Evolutionary conservation across 2,329 filamentous ascomycete species (phyloP).

Genomic region (Davidsoniella eucalypti): DNA sequence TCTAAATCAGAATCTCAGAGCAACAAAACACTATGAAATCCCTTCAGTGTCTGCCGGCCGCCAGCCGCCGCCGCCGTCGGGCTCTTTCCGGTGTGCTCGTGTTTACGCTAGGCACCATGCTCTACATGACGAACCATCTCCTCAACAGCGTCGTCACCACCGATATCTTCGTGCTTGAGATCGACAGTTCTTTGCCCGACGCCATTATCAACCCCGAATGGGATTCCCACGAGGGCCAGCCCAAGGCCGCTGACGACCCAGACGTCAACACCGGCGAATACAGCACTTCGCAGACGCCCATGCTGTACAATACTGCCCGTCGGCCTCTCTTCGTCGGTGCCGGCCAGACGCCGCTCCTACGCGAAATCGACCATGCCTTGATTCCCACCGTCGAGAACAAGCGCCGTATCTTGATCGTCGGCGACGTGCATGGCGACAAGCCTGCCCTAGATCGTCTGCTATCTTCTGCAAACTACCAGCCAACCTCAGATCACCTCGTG

Average conservation of each 20-base stretch:
- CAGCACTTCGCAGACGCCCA: constrained; percentile 15
- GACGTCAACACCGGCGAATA: constrained; percentile 2
- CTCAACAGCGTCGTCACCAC: constrained; percentile 6
- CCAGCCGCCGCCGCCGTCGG: constrained; percentile 10
- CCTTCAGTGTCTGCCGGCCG: constrained; percentile 1
- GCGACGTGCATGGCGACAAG: constrained; percentile 85
- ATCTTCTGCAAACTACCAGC: constrained; percentile 45
- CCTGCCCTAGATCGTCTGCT: constrained; percentile 50
- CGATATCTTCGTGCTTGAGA: constrained; percentile 7
- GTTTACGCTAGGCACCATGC: constrained; percentile 8
- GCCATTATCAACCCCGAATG: background rate
- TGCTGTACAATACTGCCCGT: constrained; percentile 25
- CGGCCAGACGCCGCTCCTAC: constrained; percentile 17
- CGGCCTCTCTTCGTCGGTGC: constrained; percentile 23
- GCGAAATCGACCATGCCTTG: constrained; percentile 18
- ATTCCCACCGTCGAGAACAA: constrained; percentile 22
- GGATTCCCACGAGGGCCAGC: background rate
- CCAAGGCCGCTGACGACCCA: constrained; percentile 7
- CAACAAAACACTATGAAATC: constrained; percentile 4
- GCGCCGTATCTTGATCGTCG: constrained; percentile 60
- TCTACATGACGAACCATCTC: constrained; percentile 12
- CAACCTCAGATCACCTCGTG: constrained; percentile 49
- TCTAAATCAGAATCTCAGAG: background rate
- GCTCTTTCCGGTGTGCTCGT: constrained; percentile 7
- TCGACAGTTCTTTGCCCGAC: background rate